A percentile compares a stretch with the other conserved stretches of the same genome.
Conservation (phyloP, 805 yeast genomes). For the Lipomyces spencermartinsiae region DNA sequence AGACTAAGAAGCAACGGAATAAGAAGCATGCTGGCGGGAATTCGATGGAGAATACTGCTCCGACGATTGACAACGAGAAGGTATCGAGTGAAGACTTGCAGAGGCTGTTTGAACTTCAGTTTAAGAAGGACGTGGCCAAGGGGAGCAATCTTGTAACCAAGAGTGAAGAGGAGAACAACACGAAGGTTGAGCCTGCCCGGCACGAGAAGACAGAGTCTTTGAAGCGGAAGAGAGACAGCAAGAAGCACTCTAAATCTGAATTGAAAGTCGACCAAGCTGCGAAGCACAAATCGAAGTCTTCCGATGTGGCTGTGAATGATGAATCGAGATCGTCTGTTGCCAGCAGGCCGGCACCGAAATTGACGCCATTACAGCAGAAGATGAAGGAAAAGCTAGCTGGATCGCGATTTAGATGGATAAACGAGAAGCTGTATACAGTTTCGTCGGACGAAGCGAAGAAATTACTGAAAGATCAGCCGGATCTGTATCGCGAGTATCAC, state of each 20-base stretch:
- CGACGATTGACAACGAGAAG: slow-evolving; percentile 9
- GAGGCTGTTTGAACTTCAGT: slow-evolving; percentile 28
- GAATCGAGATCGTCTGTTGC: background rate
- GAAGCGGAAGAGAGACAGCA: slow-evolving; percentile 18
- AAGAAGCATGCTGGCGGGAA: background rate
- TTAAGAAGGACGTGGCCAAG: slow-evolving; percentile 8
- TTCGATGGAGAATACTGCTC: background rate
- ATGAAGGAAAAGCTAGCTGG: slow-evolving; percentile 96
- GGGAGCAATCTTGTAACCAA: background rate
- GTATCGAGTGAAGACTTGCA: slow-evolving; percentile 31
- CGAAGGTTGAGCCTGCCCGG: background rate
- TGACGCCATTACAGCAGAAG: slow-evolving; percentile 90
- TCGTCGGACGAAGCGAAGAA: slow-evolving; percentile 76
- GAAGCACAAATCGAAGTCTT: background rate
- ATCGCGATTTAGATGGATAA: slow-evolving; percentile 96
- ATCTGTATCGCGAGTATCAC: slow-evolving; percentile 91
- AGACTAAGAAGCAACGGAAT: slow-evolving; percentile 8
- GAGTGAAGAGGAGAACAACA: background rate
- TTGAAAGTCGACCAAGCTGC: slow-evolving; percentile 4
- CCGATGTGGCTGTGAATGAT: background rate
- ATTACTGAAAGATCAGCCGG: slow-evolving; percentile 80
- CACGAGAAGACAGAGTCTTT: background rate
- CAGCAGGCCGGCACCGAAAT: slow-evolving; percentile 41
- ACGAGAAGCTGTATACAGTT: slow-evolving; percentile 92
- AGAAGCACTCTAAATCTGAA: slow-evolving; percentile 21